phyloP scores from a whole-genome alignment of 345 rosid genomes.

The Draba incana region DNA sequence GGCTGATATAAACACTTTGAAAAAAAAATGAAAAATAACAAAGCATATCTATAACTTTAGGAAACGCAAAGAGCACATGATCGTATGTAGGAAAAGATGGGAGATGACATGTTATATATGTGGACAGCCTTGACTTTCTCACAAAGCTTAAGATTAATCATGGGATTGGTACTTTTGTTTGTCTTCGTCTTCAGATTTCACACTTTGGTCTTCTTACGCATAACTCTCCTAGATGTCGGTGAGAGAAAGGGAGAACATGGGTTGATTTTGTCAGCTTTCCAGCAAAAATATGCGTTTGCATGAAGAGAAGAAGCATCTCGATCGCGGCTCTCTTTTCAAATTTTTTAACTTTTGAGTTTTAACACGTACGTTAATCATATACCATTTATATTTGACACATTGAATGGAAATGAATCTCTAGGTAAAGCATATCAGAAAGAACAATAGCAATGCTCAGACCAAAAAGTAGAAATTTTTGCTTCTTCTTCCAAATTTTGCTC shows the following conservation, averaged over 20 bases:
- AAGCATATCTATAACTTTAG: conserved; percentile 24
- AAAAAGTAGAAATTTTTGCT: neutral
- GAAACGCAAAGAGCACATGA: conserved; percentile 44
- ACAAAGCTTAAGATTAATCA: conserved; percentile 42
- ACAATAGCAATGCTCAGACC: too few relatives aligned
- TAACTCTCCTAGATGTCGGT: conserved; percentile 33
- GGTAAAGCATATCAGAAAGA: too few relatives aligned
- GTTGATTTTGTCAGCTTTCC: conserved; percentile 40
- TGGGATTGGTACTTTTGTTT: conserved; percentile 36
- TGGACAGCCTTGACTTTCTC: conserved; percentile 45
- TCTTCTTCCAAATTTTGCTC: too few relatives aligned
- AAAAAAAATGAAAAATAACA: neutral
- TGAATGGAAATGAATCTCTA: neutral
- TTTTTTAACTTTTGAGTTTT: conserved; percentile 20
- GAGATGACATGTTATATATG: conserved; percentile 37
- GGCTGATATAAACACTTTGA: neutral
- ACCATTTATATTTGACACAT: neutral
- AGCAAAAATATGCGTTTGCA: conserved; percentile 34
- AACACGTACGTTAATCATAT: neutral
- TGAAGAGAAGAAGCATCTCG: conserved; percentile 38
- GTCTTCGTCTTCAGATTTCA: conserved; percentile 39
- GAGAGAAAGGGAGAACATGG: conserved; percentile 29
- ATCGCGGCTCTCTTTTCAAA: conserved; percentile 33
- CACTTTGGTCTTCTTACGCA: conserved; percentile 45
- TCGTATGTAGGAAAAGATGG: conserved; percentile 30